These are phyloP conservation scores for Cymbidium sinense DNA, from an alignment of 106 monocot species.

Conservation along the genomic window DNA sequence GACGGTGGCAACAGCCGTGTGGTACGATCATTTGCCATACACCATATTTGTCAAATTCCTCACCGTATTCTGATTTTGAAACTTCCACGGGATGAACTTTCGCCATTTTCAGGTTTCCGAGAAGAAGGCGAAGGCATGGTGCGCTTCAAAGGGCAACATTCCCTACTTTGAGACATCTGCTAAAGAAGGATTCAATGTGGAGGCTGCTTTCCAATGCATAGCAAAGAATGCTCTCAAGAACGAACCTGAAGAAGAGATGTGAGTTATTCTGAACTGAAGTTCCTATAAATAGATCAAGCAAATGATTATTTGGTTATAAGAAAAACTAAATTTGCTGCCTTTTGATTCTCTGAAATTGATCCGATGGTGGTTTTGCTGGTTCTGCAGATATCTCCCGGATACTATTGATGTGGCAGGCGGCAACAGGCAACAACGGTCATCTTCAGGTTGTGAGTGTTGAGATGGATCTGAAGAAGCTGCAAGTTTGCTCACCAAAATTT, in stretches of 20 bases:
- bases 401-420: slow-evolving; percentile 57
- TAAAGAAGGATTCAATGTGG: slow-evolving; percentile 70
- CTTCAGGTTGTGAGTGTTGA: slow-evolving; percentile 62
- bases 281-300: no score
- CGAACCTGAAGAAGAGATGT: slow-evolving; percentile 86
- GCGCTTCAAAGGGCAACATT: slow-evolving; percentile 78
- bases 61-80: neutral
- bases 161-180: slow-evolving; percentile 86
- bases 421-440: slow-evolving; percentile 31
- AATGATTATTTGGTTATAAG: neutral
- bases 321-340: neutral
- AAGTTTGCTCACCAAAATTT: neutral
- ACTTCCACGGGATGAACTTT: neutral
- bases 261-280: slow-evolving; percentile 14
- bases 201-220: slow-evolving; percentile 77
- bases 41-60: neutral
- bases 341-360: neutral
- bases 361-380: neutral
- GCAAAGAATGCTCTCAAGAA: slow-evolving; percentile 78
- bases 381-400: slow-evolving; percentile 53
- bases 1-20: slow-evolving; percentile 67
- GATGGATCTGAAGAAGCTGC: neutral
- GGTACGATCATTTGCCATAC: slow-evolving; percentile 19
- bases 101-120: slow-evolving; percentile 47
- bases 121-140: slow-evolving; percentile 67